Percentiles rank a stretch among this genome's conserved stretches.
phyloP scores from a whole-genome alignment of 441 rosid species.

The Omphalea diandra region DNA sequence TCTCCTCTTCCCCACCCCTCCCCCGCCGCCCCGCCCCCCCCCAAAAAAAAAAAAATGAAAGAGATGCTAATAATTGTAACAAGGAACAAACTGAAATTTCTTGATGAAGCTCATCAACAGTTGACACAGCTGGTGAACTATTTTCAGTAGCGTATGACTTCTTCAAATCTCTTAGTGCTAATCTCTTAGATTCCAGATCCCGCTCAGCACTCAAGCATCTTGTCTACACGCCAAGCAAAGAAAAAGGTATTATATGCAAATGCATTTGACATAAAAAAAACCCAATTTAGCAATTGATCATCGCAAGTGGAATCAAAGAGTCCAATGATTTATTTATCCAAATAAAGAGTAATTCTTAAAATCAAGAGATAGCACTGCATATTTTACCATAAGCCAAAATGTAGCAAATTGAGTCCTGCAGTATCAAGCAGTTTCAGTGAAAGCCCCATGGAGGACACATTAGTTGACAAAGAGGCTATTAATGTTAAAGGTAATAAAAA shows the following conservation, averaged over 20 bases:
- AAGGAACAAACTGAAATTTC: constrained; percentile 77
- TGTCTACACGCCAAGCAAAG: constrained; percentile 47
- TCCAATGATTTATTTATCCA: no score
- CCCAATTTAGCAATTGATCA: neutral
- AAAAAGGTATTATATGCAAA: constrained; percentile 12
- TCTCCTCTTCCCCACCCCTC: no score
- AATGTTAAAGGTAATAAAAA: no score
- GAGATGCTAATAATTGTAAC: constrained; percentile 19
- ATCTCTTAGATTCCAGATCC: constrained; percentile 44
- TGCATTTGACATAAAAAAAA: neutral
- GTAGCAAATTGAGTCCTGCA: no score
- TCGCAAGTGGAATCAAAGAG: neutral
- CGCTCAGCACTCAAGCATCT: constrained; percentile 52
- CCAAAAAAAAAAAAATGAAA: neutral
- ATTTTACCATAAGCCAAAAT: no score
- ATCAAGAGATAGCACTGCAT: no score
- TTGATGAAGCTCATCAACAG: constrained; percentile 73
- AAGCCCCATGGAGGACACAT: no score
- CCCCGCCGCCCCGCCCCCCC: no score
- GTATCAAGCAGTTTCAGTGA: no score
- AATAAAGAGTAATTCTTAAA: no score
- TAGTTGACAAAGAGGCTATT: no score
- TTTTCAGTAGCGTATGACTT: constrained; percentile 51
- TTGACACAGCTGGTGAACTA: constrained; percentile 45
- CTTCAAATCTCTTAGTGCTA: constrained; percentile 60